Percentiles rank a stretch among this genome's conserved stretches.
Evolutionary conservation across 192 early-diverging fungal species (phyloP).

Genomic region (Dimargaris xerosporica): DNA sequence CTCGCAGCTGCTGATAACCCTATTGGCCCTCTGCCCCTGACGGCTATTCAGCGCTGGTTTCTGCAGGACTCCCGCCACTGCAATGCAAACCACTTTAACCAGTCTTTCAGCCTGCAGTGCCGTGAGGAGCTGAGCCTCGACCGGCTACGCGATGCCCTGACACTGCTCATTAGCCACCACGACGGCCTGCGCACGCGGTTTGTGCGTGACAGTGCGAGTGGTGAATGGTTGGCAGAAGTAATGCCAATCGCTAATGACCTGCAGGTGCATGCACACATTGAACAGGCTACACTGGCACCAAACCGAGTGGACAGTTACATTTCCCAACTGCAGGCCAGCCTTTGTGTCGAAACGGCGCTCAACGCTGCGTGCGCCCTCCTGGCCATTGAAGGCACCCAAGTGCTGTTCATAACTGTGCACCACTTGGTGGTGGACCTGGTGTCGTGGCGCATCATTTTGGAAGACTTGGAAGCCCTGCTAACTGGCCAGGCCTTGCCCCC

Average conservation of each 20-base stretch:
- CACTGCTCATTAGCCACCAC: neutral
- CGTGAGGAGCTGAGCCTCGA: neutral
- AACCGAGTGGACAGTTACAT: neutral
- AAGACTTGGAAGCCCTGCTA: slow-evolving; percentile 16
- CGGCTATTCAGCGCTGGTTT: slow-evolving; percentile 10
- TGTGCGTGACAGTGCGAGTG: neutral
- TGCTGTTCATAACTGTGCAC: slow-evolving; percentile 15
- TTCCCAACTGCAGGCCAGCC: neutral
- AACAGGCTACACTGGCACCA: neutral
- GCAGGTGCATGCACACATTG: neutral
- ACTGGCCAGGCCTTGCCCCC: slow-evolving; percentile 8
- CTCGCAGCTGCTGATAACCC: neutral
- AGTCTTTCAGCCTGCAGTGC: neutral
- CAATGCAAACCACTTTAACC: neutral
- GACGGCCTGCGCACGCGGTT: neutral
- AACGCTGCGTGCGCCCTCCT: slow-evolving; percentile 2
- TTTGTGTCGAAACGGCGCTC: no score
- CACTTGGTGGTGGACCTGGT: slow-evolving; percentile 21
- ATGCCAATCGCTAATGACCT: neutral
- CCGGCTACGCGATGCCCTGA: neutral
- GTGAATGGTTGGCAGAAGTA: no score
- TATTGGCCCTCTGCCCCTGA: neutral
- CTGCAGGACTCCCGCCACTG: neutral
- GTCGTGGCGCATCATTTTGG: slow-evolving; percentile 21
- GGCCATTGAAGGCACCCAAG: no score